Conservation (phyloP, 1,139 yeast species). For the Diutina catenulata region DNA sequence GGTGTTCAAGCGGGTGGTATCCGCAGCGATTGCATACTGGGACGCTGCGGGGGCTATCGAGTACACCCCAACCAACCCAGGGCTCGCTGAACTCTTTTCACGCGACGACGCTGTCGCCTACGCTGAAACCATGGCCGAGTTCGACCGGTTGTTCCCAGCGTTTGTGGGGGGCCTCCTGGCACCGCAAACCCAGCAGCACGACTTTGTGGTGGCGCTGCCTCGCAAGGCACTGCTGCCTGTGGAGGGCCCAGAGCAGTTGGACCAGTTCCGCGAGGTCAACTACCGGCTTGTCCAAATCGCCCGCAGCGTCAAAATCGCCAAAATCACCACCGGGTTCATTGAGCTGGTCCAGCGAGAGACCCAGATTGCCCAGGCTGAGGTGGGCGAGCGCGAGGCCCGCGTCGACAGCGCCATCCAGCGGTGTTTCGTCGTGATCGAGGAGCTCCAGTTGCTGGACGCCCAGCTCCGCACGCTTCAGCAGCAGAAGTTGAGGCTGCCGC, state of each 20-base stretch:
- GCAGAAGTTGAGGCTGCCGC: slow-evolving; percentile 9
- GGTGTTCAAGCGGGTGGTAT: slow-evolving; percentile 22
- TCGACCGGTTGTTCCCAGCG: slow-evolving; percentile 16
- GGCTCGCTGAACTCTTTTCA: slow-evolving; percentile 17
- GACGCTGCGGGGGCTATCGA: slow-evolving; percentile 22
- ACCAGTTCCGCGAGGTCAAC: slow-evolving; percentile 23
- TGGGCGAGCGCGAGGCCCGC: slow-evolving; percentile 15
- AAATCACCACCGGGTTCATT: slow-evolving; percentile 22
- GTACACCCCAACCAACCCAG: slow-evolving; percentile 9
- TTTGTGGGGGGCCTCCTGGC: slow-evolving; percentile 15
- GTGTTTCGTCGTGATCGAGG: slow-evolving; percentile 19
- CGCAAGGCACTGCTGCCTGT: no score
- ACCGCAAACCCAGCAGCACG: slow-evolving; percentile 27
- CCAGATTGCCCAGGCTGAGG: slow-evolving; percentile 16
- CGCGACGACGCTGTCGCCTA: slow-evolving; percentile 21
- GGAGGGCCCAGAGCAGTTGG: no score
- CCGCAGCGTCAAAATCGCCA: slow-evolving; percentile 25
- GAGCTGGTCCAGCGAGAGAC: slow-evolving; percentile 16
- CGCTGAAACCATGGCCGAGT: slow-evolving; percentile 18
- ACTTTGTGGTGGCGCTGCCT: no score
- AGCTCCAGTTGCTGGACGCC: slow-evolving; percentile 21
- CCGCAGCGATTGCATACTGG: slow-evolving; percentile 16
- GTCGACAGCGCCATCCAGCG: slow-evolving; percentile 16
- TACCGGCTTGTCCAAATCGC: slow-evolving; percentile 26
- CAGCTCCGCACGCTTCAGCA: slow-evolving; percentile 25